A percentile compares a stretch with the other conserved stretches of the same genome.
These are phyloP conservation scores for Colletotrichum liaoningense DNA, from an alignment of 2,329 filamentous ascomycete species.

Conservation along the genomic window DNA sequence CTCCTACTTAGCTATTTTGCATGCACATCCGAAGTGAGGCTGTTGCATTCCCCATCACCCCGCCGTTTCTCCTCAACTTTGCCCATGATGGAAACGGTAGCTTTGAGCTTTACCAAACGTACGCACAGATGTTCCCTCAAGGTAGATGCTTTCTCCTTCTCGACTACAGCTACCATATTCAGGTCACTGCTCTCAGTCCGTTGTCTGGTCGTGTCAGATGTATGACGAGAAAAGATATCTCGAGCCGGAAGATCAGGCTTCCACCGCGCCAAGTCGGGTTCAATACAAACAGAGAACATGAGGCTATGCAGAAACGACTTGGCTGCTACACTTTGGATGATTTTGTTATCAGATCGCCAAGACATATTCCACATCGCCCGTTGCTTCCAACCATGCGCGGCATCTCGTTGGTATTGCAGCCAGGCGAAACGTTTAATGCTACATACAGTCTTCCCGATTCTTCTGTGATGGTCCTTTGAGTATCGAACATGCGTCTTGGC, in stretches of 20 bases:
- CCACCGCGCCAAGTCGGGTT: slow-evolving; percentile 15
- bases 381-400: neutral
- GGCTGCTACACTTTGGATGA: slow-evolving; percentile 1
- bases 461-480: neutral
- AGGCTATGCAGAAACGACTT: slow-evolving; percentile 7
- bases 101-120: neutral
- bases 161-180: slow-evolving; percentile 3
- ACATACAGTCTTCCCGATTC: too few relatives aligned
- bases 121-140: neutral
- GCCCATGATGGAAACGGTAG: slow-evolving; percentile 1
- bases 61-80: slow-evolving; percentile 6
- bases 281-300: neutral
- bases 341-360: slow-evolving; percentile 1
- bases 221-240: slow-evolving; percentile 11
- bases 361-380: neutral
- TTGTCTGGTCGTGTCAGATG: slow-evolving; percentile 16
- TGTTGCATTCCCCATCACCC: slow-evolving; percentile 8
- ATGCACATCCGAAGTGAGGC: slow-evolving; percentile 24
- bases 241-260: slow-evolving; percentile 20
- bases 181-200: neutral
- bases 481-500: neutral
- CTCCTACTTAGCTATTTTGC: neutral
- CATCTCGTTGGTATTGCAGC: neutral
- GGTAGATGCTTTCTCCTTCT: slow-evolving; percentile 3
- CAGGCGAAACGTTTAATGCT: neutral